A percentile compares a stretch with the other conserved stretches of the same genome.
Evolutionary conservation across 2,329 filamentous ascomycete genomes (phyloP).

Genomic region (Botrytis hyacinthi): DNA sequence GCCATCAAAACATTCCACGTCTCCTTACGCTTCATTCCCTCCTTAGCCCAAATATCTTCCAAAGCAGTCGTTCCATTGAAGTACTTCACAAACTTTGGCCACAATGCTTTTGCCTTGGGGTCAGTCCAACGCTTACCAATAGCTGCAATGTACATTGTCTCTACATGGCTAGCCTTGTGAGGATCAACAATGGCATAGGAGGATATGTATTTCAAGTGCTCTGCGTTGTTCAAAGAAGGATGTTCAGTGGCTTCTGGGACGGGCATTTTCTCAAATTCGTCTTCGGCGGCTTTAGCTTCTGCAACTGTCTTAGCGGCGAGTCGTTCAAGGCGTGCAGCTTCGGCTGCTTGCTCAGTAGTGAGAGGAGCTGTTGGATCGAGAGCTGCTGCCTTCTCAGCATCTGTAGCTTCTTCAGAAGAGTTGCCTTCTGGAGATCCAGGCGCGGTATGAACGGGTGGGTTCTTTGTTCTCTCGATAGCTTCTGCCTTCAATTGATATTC

Average conservation of each 20-base stretch:
- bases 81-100: slow-evolving; percentile 74
- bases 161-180: slow-evolving; percentile 72
- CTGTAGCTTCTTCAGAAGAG: slow-evolving; percentile 21
- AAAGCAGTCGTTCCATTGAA: slow-evolving; percentile 83
- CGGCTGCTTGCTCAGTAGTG: slow-evolving; percentile 56
- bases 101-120: slow-evolving; percentile 59
- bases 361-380: slow-evolving; percentile 39
- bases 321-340: slow-evolving; percentile 59
- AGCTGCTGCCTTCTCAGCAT: slow-evolving; percentile 18
- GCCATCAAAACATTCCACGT: slow-evolving; percentile 64
- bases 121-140: slow-evolving; percentile 51
- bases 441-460: slow-evolving; percentile 29
- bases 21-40: slow-evolving; percentile 83
- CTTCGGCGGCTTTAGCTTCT: slow-evolving; percentile 46
- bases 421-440: slow-evolving; percentile 21
- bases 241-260: slow-evolving; percentile 51
- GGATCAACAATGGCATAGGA: slow-evolving; percentile 75
- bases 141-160: slow-evolving; percentile 69
- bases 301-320: slow-evolving; percentile 55
- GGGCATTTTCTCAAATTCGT: slow-evolving; percentile 36
- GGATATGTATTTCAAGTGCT: slow-evolving; percentile 55
- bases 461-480: slow-evolving; percentile 37
- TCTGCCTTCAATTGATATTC: slow-evolving; percentile 68
- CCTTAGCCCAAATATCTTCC: slow-evolving; percentile 81
- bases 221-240: slow-evolving; percentile 55